These are phyloP conservation scores for Selaginella moellendorffii DNA, from an alignment of 75 land plant species.

Conservation along the genomic window DNA sequence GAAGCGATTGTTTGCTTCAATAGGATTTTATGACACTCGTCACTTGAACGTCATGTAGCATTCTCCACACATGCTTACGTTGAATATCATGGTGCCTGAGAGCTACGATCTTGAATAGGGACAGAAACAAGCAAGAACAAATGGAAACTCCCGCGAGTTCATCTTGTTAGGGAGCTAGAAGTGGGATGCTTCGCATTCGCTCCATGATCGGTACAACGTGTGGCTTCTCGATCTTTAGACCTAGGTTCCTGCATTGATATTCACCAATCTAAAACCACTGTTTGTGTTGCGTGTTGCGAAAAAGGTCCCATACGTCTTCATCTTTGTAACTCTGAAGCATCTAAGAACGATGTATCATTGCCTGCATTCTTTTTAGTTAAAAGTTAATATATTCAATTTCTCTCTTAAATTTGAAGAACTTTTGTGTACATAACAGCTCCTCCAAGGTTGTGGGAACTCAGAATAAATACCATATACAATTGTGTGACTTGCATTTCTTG, in stretches of 20 bases:
- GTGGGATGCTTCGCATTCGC: constrained; percentile 10
- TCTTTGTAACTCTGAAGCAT: no score
- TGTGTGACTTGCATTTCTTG: neutral
- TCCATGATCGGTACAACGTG: constrained; percentile 10
- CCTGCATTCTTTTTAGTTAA: no score
- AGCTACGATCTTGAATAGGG: constrained; percentile 9
- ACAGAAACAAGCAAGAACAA: neutral
- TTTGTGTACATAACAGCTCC: no score
- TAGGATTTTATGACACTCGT: no score
- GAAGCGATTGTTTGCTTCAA: no score
- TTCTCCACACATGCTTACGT: constrained; percentile 18
- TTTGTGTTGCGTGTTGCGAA: no score
- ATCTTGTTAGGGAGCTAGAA: constrained; percentile 11
- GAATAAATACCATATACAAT: neutral
- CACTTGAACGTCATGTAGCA: constrained; percentile 18
- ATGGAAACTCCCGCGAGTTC: constrained; percentile 1
- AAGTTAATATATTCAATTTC: no score
- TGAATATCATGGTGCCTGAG: constrained; percentile 12
- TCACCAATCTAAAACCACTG: neutral
- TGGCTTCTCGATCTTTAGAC: constrained; percentile 10
- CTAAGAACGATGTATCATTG: no score
- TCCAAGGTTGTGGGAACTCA: no score
- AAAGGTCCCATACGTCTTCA: no score
- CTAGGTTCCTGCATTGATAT: neutral
- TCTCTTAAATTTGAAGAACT: no score